Evolutionary conservation across 2,329 filamentous ascomycete species (phyloP), one percentile per base, ranked within the genome.

Genomic region (Colletotrichum godetiae): DNA sequence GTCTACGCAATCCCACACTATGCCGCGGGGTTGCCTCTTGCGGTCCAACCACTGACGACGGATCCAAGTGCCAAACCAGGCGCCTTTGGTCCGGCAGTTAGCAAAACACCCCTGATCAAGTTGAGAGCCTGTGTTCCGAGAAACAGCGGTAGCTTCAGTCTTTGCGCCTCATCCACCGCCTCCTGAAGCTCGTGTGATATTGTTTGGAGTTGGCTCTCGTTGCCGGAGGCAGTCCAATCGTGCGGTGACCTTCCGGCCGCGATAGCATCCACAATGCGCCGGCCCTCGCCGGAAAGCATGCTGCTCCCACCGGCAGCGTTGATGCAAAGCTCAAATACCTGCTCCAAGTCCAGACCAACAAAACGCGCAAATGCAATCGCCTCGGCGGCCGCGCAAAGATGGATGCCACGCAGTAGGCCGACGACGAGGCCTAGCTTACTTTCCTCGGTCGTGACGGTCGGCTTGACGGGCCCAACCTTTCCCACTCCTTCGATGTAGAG

Each of bases 401-500:
- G 42, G 19, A 49, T 49, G 8, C 42, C 42, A 22, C 42, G 42
- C 7, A 49, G 42, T n/a, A 49, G 42, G 8, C n/a, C 11, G 8
- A 49, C 42, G 8, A 49, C 19, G 42, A 49, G 19, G 7, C 19
- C 19, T 11, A 49, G 42, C 77, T 84, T 86, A 4, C 77, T 79
- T 68, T 82, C 81, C 1, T 84, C 80, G 27, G 76, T 78, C 69
- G 78, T 70, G 3, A 76, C 78, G 11, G 75, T 65, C 4, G 76
- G 78, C 35, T 78, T 74, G 10, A 79, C 78, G 2, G 79, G 75
- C 0, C 79, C 82, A 56, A 82, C 75, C 64, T 80, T 80, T 22
- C 79, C 80, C 61, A 78, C 78, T 10, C 83, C 83, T 55, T 85
- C 82, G 10, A 78, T 82, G 74, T 87, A 87, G 19, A 87, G 70